phyloP scores from a whole-genome alignment of 2,329 filamentous ascomycete genomes.

The Rugonectria rugulosa region DNA sequence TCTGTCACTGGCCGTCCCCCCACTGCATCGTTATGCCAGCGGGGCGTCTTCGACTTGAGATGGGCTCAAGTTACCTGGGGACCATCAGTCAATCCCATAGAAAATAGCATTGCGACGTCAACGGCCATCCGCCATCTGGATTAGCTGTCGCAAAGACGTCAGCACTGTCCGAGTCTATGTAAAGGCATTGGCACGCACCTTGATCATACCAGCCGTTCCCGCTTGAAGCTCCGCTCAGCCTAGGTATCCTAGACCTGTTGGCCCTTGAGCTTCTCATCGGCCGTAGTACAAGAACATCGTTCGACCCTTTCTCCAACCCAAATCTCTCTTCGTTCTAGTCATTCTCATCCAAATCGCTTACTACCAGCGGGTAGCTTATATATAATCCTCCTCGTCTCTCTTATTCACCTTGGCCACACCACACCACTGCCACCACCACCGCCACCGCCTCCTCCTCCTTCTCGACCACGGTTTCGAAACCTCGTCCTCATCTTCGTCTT shows the following conservation, averaged over 20 bases:
- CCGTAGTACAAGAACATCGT: slow-evolving; percentile 40
- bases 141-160: slow-evolving; percentile 39
- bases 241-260: slow-evolving; percentile 40
- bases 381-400: slow-evolving; percentile 33
- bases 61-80: slow-evolving; percentile 19
- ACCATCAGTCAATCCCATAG: slow-evolving; percentile 40
- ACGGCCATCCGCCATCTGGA: slow-evolving; percentile 39
- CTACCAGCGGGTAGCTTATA: slow-evolving; percentile 34
- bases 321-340: slow-evolving; percentile 32
- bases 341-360: slow-evolving; percentile 36
- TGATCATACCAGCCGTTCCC: slow-evolving; percentile 40
- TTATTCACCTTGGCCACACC: slow-evolving; percentile 20
- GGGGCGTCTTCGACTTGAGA: slow-evolving; percentile 21
- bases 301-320: slow-evolving; percentile 37
- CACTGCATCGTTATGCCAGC: slow-evolving; percentile 36
- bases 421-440: neutral
- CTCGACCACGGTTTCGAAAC: no score
- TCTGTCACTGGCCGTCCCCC: slow-evolving; percentile 38
- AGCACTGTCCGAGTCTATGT: slow-evolving; percentile 34
- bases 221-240: slow-evolving; percentile 34
- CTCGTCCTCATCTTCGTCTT: no score
- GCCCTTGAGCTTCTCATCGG: slow-evolving; percentile 32
- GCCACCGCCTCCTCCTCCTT: neutral
- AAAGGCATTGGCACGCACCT: slow-evolving; percentile 36
- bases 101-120: slow-evolving; percentile 40